Evolutionary conservation across 2,329 filamentous ascomycete species (phyloP), one percentile per base, ranked within the genome.

Genomic region (Aspergillus sp.): DNA sequence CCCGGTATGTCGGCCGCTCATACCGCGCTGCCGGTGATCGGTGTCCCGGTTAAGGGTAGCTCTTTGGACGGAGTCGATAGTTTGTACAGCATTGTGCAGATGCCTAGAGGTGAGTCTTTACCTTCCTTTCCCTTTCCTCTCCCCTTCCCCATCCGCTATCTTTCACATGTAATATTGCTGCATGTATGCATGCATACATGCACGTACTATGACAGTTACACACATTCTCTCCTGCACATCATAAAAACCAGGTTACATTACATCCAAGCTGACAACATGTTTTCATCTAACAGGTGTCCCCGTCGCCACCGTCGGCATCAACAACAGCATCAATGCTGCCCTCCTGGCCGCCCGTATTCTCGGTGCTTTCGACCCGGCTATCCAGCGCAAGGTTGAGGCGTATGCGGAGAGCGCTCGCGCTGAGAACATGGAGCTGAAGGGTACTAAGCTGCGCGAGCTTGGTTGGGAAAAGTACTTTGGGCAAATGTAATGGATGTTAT

Each of bases 281-380:
- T 7, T 8, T 27, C 25, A 27, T 27, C 8, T 73, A 77, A 23
- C 84, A 68, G 90, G 90, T 11, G 84, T 88, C 53, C 90, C 90
- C 8, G 87, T 88, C 13, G 89, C 90, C 5, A 92, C 89, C 0
- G 89, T 93, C 3, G 90, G 86, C 10, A 91, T 92, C 74, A 91
- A 91, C 75, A 92, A 92, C 77, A 89, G 88, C 23, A 89, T 89
- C 58, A 93, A 92, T 68, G 90, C 90, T 0, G 90, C 86, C 0
- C 79, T 92, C 17, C 77, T 91, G n/a, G 89, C 90, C 0, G 83
- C 88, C 19, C 80, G 88, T 17, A 89, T 91, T 36, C 73, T 92
- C 3, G 88, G 88, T 3, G 75, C 84, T 3, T 76, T 75, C 63
- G 78, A 80, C 62, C 71, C 73, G 1, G 61, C 65, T 32, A 70